A percentile compares a stretch with the other conserved stretches of the same genome.
phyloP scores from a whole-genome alignment of 495 filamentous ascomycete genomes.

The Margaritispora aquatica region DNA sequence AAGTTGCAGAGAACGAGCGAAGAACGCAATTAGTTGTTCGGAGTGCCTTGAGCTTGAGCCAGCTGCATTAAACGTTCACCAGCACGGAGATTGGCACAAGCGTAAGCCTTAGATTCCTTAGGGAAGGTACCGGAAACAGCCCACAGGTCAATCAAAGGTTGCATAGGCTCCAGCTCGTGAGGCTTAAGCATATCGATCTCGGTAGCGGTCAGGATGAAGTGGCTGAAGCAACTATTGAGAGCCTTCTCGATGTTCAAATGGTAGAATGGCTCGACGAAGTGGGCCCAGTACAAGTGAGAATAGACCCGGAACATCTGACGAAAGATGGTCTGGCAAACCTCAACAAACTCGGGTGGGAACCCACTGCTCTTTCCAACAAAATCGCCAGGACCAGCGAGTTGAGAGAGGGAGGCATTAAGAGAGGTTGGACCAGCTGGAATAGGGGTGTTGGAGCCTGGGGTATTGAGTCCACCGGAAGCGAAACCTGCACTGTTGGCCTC shows the following conservation, averaged over 20 bases:
- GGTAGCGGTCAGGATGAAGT: constrained; percentile 84
- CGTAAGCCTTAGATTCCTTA: constrained; percentile 55
- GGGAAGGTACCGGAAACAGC: constrained; percentile 78
- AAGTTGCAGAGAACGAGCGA: not conserved
- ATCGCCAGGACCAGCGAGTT: constrained; percentile 44
- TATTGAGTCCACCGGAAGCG: constrained; percentile 53
- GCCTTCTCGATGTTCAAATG: constrained; percentile 77
- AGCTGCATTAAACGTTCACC: constrained; percentile 23
- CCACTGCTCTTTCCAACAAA: constrained; percentile 87
- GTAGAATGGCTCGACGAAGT: constrained; percentile 78
- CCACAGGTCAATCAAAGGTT: constrained; percentile 85
- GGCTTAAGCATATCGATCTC: constrained; percentile 76
- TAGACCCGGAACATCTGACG: constrained; percentile 98
- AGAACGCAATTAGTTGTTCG: not conserved
- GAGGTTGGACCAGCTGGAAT: constrained; percentile 43
- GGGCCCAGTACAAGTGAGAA: constrained; percentile 81
- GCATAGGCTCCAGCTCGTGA: constrained; percentile 88
- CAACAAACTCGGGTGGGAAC: constrained; percentile 79
- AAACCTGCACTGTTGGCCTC: constrained; percentile 46
- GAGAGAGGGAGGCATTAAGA: constrained; percentile 39
- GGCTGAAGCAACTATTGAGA: constrained; percentile 91
- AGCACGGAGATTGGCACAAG: constrained; percentile 40
- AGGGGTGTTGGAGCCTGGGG: constrained; percentile 45
- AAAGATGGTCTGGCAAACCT: constrained; percentile 85
- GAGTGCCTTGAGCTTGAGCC: constrained; percentile 1